These are phyloP conservation scores for Hysterangium stoloniferum DNA, from an alignment of 768 basidiomycete genomes.

Conservation along the genomic window DNA sequence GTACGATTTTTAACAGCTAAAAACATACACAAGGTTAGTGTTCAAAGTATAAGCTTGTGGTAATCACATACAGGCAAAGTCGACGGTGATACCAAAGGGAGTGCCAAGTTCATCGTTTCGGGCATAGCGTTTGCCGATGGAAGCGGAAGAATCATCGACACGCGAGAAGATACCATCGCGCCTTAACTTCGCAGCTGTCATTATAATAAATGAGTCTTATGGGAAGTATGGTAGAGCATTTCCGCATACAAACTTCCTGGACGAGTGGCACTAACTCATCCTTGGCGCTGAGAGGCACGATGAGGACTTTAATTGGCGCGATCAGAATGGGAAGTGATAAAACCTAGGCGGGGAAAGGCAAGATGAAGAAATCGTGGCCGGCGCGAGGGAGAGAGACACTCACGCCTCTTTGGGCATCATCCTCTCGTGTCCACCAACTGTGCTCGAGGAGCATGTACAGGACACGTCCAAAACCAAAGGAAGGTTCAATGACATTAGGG, in stretches of 20 bases:
- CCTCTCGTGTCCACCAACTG: slow-evolving; percentile 89
- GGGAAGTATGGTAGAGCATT: neutral
- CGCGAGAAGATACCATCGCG: slow-evolving; percentile 84
- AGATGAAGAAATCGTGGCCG: neutral
- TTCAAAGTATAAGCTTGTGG: neutral
- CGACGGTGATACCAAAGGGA: slow-evolving; percentile 91
- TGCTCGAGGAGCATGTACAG: slow-evolving; percentile 92
- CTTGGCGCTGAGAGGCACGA: slow-evolving; percentile 87
- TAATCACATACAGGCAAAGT: slow-evolving; percentile 71
- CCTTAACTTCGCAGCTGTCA: slow-evolving; percentile 78
- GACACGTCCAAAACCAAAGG: slow-evolving; percentile 95
- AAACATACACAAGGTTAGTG: neutral
- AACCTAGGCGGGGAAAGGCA: slow-evolving; percentile 42
- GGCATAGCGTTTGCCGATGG: slow-evolving; percentile 95
- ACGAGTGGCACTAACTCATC: slow-evolving; percentile 80
- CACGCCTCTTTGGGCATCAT: slow-evolving; percentile 85
- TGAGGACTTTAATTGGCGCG: slow-evolving; percentile 94
- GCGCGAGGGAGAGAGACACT: slow-evolving; percentile 24
- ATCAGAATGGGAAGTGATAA: slow-evolving; percentile 84
- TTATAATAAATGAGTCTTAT: neutral
- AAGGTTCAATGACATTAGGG: slow-evolving; percentile 98
- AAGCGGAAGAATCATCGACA: slow-evolving; percentile 91
- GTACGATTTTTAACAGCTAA: slow-evolving; percentile 86
- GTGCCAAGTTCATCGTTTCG: slow-evolving; percentile 98
- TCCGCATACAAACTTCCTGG: slow-evolving; percentile 78